A percentile compares a stretch with the other conserved stretches of the same genome.
Conservation (phyloP, 169 alveolate genomes). For the Cryptosporidium sp. region DNA sequence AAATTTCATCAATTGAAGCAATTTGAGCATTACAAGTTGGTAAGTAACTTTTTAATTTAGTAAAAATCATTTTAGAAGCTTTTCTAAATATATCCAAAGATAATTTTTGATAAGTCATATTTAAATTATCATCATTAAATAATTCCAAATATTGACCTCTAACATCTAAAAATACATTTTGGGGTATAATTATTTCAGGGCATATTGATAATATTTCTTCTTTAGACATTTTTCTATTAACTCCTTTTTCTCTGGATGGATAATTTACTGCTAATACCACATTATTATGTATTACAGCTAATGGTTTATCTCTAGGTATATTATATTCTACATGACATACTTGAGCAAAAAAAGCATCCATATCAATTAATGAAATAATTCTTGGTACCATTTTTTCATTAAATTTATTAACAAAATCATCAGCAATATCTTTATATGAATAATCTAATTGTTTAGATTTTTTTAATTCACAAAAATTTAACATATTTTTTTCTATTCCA, state of each 20-base stretch:
- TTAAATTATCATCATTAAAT: not conserved
- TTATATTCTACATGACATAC: constrained; percentile 44
- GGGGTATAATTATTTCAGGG: constrained; percentile 59
- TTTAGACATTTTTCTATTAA: constrained; percentile 29
- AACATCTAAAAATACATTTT: constrained; percentile 19
- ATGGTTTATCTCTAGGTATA: constrained; percentile 63
- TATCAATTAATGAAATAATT: constrained; percentile 43
- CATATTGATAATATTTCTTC: constrained; percentile 33
- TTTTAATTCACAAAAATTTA: not conserved
- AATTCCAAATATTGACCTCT: not conserved
- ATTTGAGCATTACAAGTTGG: constrained; percentile 57
- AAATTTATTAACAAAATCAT: constrained; percentile 16
- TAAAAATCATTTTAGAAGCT: constrained; percentile 46
- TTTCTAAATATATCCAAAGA: constrained; percentile 58
- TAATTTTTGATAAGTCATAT: constrained; percentile 8
- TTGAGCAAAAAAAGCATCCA: constrained; percentile 75
- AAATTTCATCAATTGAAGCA: constrained; percentile 67
- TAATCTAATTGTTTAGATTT: not conserved
- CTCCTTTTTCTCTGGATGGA: constrained; percentile 55
- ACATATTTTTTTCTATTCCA: not conserved
- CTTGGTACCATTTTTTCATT: constrained; percentile 43
- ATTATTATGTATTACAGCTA: constrained; percentile 55
- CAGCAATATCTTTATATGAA: constrained; percentile 9
- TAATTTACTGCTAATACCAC: constrained; percentile 54
- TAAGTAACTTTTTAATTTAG: constrained; percentile 1